phyloP scores from a whole-genome alignment of 805 yeast genomes.

The Maudiozyma saulgeensis region DNA sequence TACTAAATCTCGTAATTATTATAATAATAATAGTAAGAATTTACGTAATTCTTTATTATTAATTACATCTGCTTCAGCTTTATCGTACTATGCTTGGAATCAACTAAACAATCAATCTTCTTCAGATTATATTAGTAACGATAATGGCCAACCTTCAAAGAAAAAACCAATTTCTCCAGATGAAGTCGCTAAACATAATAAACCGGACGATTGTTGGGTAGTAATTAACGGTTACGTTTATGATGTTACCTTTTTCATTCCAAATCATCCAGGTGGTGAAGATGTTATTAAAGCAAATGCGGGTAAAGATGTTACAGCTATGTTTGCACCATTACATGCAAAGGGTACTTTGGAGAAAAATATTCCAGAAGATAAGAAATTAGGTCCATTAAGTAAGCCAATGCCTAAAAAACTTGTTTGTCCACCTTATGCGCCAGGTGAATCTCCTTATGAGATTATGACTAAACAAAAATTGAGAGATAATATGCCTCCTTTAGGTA shows the following conservation, averaged over 20 bases:
- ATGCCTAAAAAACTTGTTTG: constrained; percentile 25
- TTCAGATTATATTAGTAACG: background rate
- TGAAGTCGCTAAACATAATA: constrained; percentile 61
- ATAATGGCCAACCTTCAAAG: background rate
- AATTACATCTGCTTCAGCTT: background rate
- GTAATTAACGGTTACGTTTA: constrained; percentile 71
- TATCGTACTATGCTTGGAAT: background rate
- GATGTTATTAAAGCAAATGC: constrained; percentile 74
- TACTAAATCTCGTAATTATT: background rate
- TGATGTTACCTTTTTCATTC: constrained; percentile 63
- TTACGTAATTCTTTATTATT: background rate
- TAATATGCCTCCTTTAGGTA: constrained; percentile 58
- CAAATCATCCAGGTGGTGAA: constrained; percentile 74
- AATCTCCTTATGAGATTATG: constrained; percentile 24
- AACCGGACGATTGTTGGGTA: constrained; percentile 76
- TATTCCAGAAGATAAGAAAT: constrained; percentile 47
- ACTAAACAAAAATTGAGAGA: constrained; percentile 25
- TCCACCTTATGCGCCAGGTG: constrained; percentile 28
- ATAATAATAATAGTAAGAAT: background rate
- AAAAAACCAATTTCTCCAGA: constrained; percentile 21
- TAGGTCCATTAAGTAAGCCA: constrained; percentile 43
- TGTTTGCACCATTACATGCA: constrained; percentile 86
- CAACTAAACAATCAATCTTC: background rate
- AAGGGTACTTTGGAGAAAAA: constrained; percentile 67
- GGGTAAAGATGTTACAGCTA: constrained; percentile 72